Conservation (phyloP, 108 stramenopile genomes). For the Epithemia pelagica region DNA sequence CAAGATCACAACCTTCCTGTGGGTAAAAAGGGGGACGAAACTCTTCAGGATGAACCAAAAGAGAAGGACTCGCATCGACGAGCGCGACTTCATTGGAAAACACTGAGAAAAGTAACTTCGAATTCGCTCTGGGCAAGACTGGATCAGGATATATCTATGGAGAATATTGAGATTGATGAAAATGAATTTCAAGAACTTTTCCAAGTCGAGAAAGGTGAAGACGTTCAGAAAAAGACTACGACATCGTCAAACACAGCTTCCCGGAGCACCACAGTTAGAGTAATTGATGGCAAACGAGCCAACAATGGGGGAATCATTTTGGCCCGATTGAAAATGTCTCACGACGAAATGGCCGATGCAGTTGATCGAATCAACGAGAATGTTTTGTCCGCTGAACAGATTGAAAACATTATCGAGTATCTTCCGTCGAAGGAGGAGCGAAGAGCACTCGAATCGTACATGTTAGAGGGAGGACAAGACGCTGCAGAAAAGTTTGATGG, state of each 20-base stretch:
- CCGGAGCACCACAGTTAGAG: slow-evolving; percentile 42
- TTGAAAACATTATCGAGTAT: slow-evolving; percentile 81
- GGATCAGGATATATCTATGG: slow-evolving; percentile 60
- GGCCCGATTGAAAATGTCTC: slow-evolving; percentile 78
- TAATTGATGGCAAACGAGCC: slow-evolving; percentile 85
- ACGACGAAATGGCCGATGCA: slow-evolving; percentile 78
- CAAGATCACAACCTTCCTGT: slow-evolving; percentile 80
- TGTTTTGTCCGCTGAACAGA: slow-evolving; percentile 70
- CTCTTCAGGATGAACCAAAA: slow-evolving; percentile 25
- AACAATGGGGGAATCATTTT: slow-evolving; percentile 92
- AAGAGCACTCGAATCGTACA: slow-evolving; percentile 59
- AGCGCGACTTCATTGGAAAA: slow-evolving; percentile 86
- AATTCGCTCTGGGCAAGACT: slow-evolving; percentile 84
- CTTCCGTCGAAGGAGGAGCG: slow-evolving; percentile 78
- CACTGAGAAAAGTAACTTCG: slow-evolving; percentile 53
- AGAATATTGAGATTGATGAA: slow-evolving; percentile 77
- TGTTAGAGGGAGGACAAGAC: slow-evolving; percentile 62
- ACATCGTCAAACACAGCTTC: slow-evolving; percentile 7
- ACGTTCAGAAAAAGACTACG: slow-evolving; percentile 18
- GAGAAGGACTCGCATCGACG: slow-evolving; percentile 71
- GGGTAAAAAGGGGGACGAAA: slow-evolving; percentile 6
- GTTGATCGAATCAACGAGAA: slow-evolving; percentile 70
- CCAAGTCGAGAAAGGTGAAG: slow-evolving; percentile 56
- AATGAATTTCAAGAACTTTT: slow-evolving; percentile 73
- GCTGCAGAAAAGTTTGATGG: slow-evolving; percentile 67